Evolutionary conservation across 2,329 filamentous ascomycete species (phyloP).

Genomic region (Penicillium glabrum): DNA sequence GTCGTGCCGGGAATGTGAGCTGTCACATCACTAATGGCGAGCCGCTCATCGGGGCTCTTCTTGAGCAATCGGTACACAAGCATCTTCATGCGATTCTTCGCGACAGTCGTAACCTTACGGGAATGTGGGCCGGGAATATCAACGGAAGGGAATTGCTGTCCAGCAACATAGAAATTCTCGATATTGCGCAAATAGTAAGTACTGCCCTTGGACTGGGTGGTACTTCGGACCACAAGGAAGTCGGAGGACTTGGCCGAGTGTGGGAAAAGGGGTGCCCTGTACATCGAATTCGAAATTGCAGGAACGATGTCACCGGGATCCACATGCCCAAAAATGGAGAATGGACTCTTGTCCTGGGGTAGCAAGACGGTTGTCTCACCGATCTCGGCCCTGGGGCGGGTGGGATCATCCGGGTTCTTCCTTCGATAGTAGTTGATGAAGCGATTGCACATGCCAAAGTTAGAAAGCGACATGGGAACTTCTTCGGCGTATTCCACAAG

Average conservation of each 20-base stretch:
- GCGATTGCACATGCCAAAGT: constrained; percentile 95
- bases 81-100: constrained; percentile 96
- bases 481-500: constrained; percentile 96
- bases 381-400: constrained; percentile 75
- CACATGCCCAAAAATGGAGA: constrained; percentile 91
- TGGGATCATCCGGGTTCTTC: constrained; percentile 73
- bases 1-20: constrained; percentile 90
- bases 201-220: constrained; percentile 74
- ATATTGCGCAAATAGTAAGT: constrained; percentile 84
- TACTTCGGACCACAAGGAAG: constrained; percentile 82
- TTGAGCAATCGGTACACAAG: constrained; percentile 86
- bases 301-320: constrained; percentile 87
- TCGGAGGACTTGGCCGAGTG: constrained; percentile 76
- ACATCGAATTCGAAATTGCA: constrained; percentile 93
- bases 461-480: constrained; percentile 85
- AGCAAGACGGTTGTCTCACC: constrained; percentile 86
- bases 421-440: constrained; percentile 96
- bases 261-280: constrained; percentile 87
- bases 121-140: constrained; percentile 94
- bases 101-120: constrained; percentile 92
- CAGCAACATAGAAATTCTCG: constrained; percentile 86
- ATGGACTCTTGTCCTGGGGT: constrained; percentile 92
- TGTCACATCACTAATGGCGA: constrained; percentile 81
- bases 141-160: constrained; percentile 87
- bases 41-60: constrained; percentile 67